These are phyloP conservation scores for Erucastrum elatum DNA, from an alignment of 345 rosid species.

Conservation along the genomic window DNA sequence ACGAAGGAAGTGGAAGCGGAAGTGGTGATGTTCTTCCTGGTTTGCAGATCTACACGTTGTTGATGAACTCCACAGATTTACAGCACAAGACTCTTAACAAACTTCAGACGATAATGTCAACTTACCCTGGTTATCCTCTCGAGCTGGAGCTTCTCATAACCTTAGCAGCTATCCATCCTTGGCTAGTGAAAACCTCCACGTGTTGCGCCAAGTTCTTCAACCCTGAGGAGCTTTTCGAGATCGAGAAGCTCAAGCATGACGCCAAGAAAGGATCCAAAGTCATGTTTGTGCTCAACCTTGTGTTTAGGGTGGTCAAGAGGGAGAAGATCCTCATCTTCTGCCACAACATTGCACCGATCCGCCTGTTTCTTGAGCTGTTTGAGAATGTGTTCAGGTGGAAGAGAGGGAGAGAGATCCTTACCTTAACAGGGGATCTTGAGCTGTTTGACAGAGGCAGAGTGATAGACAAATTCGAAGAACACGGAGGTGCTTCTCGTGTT, in stretches of 20 bases:
- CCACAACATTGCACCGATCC: conserved; percentile 92
- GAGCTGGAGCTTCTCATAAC: conserved; percentile 85
- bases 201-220: conserved; percentile 65
- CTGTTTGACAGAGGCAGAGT: conserved; percentile 83
- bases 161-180: conserved; percentile 88
- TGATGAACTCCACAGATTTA: conserved; percentile 79
- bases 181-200: conserved; percentile 64
- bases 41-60: conserved; percentile 78
- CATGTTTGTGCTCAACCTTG: conserved; percentile 88
- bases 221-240: conserved; percentile 44
- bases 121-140: conserved; percentile 67
- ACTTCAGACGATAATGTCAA: conserved; percentile 64
- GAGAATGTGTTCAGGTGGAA: conserved; percentile 70
- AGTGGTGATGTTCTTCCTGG: conserved; percentile 75
- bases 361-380: conserved; percentile 63
- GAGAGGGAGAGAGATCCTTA: conserved; percentile 70
- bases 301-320: conserved; percentile 62
- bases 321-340: conserved; percentile 86
- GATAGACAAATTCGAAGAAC: conserved; percentile 82
- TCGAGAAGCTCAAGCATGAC: conserved; percentile 61
- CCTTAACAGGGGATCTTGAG: conserved; percentile 85
- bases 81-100: conserved; percentile 62
- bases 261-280: conserved; percentile 78
- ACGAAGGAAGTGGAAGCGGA: conserved; percentile 57
- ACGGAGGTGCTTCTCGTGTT: conserved; percentile 58